Evolutionary conservation across 768 basidiomycete genomes (phyloP).

Genomic region (Trametes cinnabarina): DNA sequence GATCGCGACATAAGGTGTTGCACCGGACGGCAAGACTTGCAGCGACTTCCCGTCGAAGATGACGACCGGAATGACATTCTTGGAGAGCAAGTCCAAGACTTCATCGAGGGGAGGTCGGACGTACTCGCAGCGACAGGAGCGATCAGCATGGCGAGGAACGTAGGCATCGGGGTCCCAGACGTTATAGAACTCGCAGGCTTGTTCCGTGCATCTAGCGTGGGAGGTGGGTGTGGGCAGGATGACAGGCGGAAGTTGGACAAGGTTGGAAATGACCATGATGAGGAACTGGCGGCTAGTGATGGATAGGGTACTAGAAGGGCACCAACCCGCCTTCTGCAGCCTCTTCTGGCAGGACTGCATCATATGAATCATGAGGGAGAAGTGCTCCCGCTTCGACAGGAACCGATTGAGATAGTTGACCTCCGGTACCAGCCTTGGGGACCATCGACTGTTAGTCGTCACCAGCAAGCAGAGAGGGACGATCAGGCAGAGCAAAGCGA

Average conservation of each 20-base stretch:
- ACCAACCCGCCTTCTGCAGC: background rate
- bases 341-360: background rate
- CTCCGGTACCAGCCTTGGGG: background rate
- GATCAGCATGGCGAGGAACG: conserved; percentile 1
- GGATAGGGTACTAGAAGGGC: background rate
- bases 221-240: background rate
- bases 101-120: conserved; percentile 4
- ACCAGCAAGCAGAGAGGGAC: background rate
- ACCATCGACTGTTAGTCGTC: background rate
- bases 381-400: background rate
- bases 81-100: background rate
- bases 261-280: background rate
- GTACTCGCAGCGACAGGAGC: conserved; percentile 2
- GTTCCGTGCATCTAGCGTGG: background rate
- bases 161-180: background rate
- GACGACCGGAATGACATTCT: background rate
- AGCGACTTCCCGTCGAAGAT: background rate
- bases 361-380: background rate
- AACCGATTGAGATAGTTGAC: background rate
- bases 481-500: background rate
- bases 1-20: background rate
- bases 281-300: background rate
- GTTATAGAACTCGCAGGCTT: conserved; percentile 4
- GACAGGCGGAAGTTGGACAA: background rate
- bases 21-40: background rate